These are phyloP conservation scores for Suillus luteus DNA, from an alignment of 768 basidiomycete species.

Conservation along the genomic window DNA sequence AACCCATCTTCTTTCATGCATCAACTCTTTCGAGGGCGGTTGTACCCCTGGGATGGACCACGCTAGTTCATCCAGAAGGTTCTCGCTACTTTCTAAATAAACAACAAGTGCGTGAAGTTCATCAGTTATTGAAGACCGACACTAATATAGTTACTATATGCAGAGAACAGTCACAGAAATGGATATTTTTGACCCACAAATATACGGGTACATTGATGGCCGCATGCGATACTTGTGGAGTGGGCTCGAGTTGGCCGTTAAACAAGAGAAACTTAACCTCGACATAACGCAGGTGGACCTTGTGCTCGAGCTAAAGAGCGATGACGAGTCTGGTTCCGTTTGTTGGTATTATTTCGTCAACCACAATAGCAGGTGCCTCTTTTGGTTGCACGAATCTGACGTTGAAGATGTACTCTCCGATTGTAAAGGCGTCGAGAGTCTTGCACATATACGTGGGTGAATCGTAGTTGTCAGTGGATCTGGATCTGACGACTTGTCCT, in stretches of 20 bases:
- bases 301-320: not conserved
- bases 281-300: not conserved
- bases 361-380: not conserved
- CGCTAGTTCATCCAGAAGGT: conserved; percentile 38
- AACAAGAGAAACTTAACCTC: not conserved
- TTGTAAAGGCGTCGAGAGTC: not conserved
- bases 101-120: conserved; percentile 39
- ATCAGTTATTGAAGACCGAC: not conserved
- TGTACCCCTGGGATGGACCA: conserved; percentile 43
- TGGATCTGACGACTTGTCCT: not conserved
- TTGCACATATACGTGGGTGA: not conserved
- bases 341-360: not conserved
- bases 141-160: not conserved
- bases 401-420: not conserved
- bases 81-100: conserved; percentile 57
- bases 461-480: not conserved
- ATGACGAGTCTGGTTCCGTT: not conserved
- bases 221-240: not conserved
- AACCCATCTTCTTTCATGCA: not conserved
- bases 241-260: not conserved
- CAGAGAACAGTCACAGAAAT: not conserved
- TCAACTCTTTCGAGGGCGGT: not conserved
- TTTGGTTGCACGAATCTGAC: not conserved
- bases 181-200: not conserved
- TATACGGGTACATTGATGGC: not conserved